Evolutionary conservation across 148 eudicot genomes (phyloP), one percentile per base, ranked within the genome.

Genomic region (Fallopia convolvulus): DNA sequence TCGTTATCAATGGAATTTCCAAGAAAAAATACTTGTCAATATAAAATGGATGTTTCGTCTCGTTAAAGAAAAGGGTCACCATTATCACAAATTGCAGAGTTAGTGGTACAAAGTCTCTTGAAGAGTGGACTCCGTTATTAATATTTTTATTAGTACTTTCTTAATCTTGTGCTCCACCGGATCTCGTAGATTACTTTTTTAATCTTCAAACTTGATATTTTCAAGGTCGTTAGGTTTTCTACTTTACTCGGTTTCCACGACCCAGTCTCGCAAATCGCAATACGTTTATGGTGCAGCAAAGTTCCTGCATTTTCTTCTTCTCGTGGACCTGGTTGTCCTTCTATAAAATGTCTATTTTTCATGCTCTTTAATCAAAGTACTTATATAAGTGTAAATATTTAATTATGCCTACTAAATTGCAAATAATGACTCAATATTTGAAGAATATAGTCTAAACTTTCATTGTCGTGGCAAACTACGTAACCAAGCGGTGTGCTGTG

Each of bases 221-320:
- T 14, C 44, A 66, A 66, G 72, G 72, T 66, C 72, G 72, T 66
- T 66, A 66, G 72, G 72, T 66, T 66, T 66, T 66, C 71, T 66
- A 36, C 44, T 66, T 66, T 66, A 36, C 72, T 66, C 44, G 72
- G 72, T 66, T 66, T 66, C 72, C 20, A 66, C 72, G 72, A 66
- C 72, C 72, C 72, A 13, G 20, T 66, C 72, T 33, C 20, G 44
- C 33, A 8, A 66, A 17, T 32, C 36, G 42, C 33, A 8, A 66
- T 36, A 13, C 36, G 42, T 1, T 15, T 6, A 8, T 15, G 9
- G 41, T 61, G 15, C 70, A 23, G 36, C 17, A 14, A 42, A 66
- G 14, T 66, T 66, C 3, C 42, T 66, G 41, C 71, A 1, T 13
- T 65, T 66, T 33, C 41, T 63, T 4, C 44, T 33, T 17, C 72